These are phyloP conservation scores for Umbilicaria muhlenbergii DNA, from an alignment of 495 filamentous ascomycete genomes.

Conservation along the genomic window DNA sequence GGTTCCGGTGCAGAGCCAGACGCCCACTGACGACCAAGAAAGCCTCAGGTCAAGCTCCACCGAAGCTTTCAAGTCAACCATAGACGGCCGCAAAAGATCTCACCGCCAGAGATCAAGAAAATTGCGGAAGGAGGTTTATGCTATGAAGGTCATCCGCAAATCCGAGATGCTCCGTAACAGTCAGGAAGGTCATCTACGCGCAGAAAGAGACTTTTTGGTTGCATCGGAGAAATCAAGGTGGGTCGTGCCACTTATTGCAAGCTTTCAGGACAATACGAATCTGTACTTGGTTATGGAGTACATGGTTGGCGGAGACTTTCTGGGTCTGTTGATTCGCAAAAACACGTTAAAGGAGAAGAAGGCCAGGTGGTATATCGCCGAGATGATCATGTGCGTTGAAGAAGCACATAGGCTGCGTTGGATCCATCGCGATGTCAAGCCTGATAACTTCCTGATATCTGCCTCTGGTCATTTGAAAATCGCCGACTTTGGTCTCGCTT, in stretches of 20 bases:
- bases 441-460: conserved; percentile 88
- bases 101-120: conserved; percentile 13
- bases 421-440: conserved; percentile 93
- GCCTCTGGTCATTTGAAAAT: conserved; percentile 85
- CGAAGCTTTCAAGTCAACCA: conserved; percentile 14
- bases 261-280: conserved; percentile 72
- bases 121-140: conserved; percentile 49
- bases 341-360: conserved; percentile 62
- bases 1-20: not conserved
- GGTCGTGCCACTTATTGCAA: conserved; percentile 77
- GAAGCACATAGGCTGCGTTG: conserved; percentile 74
- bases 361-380: conserved; percentile 74
- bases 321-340: conserved; percentile 70
- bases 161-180: conserved; percentile 74
- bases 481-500: conserved; percentile 86
- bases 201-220: conserved; percentile 83
- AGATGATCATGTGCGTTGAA: conserved; percentile 92
- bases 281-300: conserved; percentile 95
- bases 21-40: conserved; percentile 1
- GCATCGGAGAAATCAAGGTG: conserved; percentile 67
- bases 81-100: conserved; percentile 12
- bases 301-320: conserved; percentile 89
- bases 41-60: conserved; percentile 7
- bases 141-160: conserved; percentile 95
- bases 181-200: conserved; percentile 84